These are phyloP conservation scores for Cutaneotrichosporon cutaneum DNA, from an alignment of 1,284 basidiomycete genomes.

Conservation along the genomic window DNA sequence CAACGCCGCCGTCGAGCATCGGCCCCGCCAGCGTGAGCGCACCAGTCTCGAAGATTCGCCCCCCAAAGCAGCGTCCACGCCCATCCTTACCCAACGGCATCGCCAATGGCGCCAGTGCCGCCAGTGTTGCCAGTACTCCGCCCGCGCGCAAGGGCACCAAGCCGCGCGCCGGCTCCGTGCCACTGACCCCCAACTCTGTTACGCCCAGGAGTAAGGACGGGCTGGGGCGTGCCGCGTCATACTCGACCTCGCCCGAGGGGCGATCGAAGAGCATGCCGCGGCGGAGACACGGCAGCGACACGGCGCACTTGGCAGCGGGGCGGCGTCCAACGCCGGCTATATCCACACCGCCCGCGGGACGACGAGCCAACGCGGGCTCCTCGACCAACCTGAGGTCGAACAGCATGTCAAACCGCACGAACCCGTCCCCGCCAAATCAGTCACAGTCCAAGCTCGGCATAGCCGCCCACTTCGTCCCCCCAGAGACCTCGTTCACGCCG, in stretches of 20 bases:
- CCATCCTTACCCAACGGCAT: conserved; percentile 2
- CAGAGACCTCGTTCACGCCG: conserved; percentile 44
- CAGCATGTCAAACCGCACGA: not conserved
- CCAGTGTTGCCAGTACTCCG: not conserved
- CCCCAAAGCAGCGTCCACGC: not conserved
- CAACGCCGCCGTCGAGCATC: not conserved
- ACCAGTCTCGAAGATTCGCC: not conserved
- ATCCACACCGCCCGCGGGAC: conserved; percentile 1
- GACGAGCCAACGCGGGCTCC: not conserved
- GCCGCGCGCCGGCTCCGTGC: not conserved
- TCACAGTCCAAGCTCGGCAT: conserved; percentile 25
- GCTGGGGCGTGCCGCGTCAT: not conserved
- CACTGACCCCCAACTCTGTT: not conserved
- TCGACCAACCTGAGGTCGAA: not conserved
- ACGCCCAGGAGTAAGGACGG: conserved; percentile 3
- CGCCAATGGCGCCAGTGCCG: not conserved
- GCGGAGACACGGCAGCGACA: conserved; percentile 5
- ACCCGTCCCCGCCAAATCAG: not conserved
- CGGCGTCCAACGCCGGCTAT: not conserved
- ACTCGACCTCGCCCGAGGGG: not conserved
- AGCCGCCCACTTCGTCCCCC: conserved; percentile 47
- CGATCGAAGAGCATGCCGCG: not conserved
- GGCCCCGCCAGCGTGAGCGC: not conserved
- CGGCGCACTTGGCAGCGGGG: not conserved
- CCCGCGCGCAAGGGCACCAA: not conserved